Evolutionary conservation across 1,284 basidiomycete genomes (phyloP), one percentile per base, ranked within the genome.

Genomic region (Quambalaria eucalypti): DNA sequence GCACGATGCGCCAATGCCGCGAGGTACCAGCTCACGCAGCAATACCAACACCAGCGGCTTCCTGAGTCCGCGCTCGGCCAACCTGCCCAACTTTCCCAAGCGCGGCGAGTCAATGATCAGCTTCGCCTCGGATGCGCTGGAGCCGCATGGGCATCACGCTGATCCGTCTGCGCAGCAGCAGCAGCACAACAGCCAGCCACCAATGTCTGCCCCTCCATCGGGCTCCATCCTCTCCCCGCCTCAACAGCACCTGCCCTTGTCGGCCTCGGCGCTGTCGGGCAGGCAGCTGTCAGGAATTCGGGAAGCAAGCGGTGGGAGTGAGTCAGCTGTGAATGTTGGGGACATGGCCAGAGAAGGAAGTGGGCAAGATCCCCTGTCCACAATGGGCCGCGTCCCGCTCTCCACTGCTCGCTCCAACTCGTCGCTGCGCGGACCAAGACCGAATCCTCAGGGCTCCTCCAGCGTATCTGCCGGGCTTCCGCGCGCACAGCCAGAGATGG

Each of bases 1-100:
- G 29, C 65, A 73, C 30, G 73, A 71, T 50, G 49, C 60, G 19
- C 71, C 71, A 1, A 50, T 71, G 8, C 62, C 62, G 23, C 59
- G 57, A n/a, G 48, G 49, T 4, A 39, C 55, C 12, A 42, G 57
- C 39, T 48, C 51, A 3, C 50, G 51, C 6, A 52, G 55, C 25
- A 39, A 7, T 25, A 31, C 19, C 23, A 33, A 28, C 39, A 16
- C 16, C n/a, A 28, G 16, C 21, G 23, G 36, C 16, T 25, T 28
- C n/a, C 42, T 46, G 16, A 23, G 21, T 26, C 42, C 42, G 42
- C 19, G 12, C 25, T 46, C 42, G 7, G 42, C 42, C 19, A 56
- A 55, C 2, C 26, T 57, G 31, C 55, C 55, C 21, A 42, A 50
- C 42, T 56, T 53, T 7, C 23, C 21, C 29, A 58, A 58, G 36